A percentile compares a stretch with the other conserved stretches of the same genome.
Conservation (phyloP, 2,329 filamentous ascomycete species). For the Colletotrichum orbiculare region DNA sequence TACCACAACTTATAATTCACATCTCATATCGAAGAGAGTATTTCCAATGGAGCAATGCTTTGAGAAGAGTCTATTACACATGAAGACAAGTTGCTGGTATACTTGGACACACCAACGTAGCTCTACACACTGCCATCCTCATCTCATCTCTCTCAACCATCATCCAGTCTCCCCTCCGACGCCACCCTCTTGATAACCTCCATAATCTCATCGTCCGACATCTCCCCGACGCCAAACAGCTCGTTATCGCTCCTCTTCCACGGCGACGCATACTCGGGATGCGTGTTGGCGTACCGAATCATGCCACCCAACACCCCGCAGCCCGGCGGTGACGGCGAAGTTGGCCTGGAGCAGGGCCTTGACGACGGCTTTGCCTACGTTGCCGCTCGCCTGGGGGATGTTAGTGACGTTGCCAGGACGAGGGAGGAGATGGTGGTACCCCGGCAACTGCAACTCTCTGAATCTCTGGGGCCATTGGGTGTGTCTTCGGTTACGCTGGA, state of each 20-base stretch:
- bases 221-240: slow-evolving; percentile 36
- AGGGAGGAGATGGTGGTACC: slow-evolving; percentile 30
- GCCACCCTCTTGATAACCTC: slow-evolving; percentile 33
- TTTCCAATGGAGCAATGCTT: no score
- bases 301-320: no score
- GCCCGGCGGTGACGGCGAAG: no score
- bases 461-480: slow-evolving; percentile 36
- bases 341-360: slow-evolving; percentile 26
- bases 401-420: neutral
- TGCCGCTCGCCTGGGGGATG: slow-evolving; percentile 43
- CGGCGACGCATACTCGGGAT: no score
- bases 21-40: no score
- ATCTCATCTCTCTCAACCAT: neutral
- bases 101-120: no score
- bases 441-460: slow-evolving; percentile 52
- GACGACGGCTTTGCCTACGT: slow-evolving; percentile 47
- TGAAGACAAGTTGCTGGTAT: no score
- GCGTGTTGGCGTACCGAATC: no score
- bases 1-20: no score
- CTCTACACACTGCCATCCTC: no score
- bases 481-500: accelerated
- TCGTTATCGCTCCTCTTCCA: slow-evolving; percentile 35
- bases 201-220: slow-evolving; percentile 37
- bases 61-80: no score
- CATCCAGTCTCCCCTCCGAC: neutral